phyloP scores from a whole-genome alignment of 108 stramenopile species.

The Aurantiochytrium sp. region DNA sequence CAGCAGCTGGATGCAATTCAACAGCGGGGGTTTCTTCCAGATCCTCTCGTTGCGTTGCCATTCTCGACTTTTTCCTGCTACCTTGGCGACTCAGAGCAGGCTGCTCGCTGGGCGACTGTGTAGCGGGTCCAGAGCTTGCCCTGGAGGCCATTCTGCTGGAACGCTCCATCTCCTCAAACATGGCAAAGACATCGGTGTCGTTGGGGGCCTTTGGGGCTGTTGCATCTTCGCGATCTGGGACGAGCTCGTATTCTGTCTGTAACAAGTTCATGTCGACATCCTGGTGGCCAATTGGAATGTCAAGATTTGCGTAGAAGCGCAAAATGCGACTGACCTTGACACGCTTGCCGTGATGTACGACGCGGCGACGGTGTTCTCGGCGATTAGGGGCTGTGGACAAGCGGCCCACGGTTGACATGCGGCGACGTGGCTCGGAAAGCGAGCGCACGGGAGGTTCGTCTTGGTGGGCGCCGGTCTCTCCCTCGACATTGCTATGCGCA shows the following conservation, averaged over 20 bases:
- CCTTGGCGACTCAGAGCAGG: no score
- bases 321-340: not conserved
- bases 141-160: not conserved
- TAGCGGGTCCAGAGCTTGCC: not conserved
- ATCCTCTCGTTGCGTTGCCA: no score
- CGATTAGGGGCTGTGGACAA: not conserved
- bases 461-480: not conserved
- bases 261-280: conserved; percentile 16
- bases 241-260: not conserved
- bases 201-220: not conserved
- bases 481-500: no score
- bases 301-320: not conserved
- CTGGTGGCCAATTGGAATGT: not conserved
- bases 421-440: not conserved
- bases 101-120: no score
- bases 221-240: not conserved
- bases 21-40: not conserved
- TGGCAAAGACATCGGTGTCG: not conserved
- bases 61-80: no score
- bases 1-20: not conserved
- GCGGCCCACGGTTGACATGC: not conserved
- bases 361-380: not conserved
- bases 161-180: conserved; percentile 8
- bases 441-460: not conserved
- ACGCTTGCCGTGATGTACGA: not conserved